These are phyloP conservation scores for Botryotinia calthae DNA, from an alignment of 2,329 filamentous ascomycete genomes.

Conservation along the genomic window DNA sequence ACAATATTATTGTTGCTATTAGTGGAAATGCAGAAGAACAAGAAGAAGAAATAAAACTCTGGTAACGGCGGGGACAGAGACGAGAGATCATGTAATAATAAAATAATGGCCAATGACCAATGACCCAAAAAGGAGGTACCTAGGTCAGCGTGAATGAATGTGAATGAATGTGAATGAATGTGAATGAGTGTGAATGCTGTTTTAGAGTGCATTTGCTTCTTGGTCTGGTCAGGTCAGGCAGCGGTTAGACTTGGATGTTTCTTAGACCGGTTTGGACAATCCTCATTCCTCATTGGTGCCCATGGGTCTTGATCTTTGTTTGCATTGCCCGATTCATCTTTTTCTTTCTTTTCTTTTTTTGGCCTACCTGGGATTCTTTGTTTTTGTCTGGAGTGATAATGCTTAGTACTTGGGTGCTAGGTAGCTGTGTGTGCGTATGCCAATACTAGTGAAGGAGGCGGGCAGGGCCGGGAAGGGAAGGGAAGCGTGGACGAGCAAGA, in stretches of 20 bases:
- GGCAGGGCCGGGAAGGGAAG: not conserved
- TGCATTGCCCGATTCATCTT: not conserved
- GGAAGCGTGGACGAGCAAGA: not conserved
- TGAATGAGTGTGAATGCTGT: not conserved
- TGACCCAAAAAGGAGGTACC: not conserved
- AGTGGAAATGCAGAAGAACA: not conserved
- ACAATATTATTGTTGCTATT: no score
- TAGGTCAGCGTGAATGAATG: not conserved
- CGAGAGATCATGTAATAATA: not conserved
- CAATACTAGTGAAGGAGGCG: not conserved
- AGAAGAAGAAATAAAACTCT: not conserved
- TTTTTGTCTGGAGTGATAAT: slow-evolving; percentile 1
- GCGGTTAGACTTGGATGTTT: slow-evolving; percentile 17
- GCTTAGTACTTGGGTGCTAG: no score
- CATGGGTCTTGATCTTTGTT: slow-evolving; percentile 10
- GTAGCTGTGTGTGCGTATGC: not conserved
- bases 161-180: no score
- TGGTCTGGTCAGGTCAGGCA: not conserved
- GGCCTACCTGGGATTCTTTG: not conserved
- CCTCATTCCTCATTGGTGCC: slow-evolving; percentile 14
- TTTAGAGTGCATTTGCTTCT: not conserved
- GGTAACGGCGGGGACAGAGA: not conserved
- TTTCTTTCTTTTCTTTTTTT: not conserved
- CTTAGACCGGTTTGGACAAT: not conserved
- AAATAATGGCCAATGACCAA: not conserved